Percentiles rank a stretch among this genome's conserved stretches.
Conservation (phyloP, 192 early-diverging fungal genomes). For the Cladochytrium replicatum region DNA sequence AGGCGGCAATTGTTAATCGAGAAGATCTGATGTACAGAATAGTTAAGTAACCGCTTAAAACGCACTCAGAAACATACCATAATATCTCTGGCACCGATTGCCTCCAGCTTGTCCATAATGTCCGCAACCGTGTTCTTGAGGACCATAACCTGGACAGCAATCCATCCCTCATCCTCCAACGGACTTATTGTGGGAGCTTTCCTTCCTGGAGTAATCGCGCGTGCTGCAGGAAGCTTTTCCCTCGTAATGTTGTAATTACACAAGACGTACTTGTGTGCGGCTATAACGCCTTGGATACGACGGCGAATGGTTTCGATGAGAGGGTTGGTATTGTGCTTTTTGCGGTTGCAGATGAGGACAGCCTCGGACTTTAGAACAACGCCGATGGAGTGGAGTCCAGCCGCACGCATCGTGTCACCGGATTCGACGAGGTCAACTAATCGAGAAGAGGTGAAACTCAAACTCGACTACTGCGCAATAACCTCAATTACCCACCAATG, state of each 20-base stretch:
- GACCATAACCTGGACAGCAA: slow-evolving; percentile 86
- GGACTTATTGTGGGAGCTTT: slow-evolving; percentile 83
- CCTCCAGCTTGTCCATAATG: slow-evolving; percentile 86
- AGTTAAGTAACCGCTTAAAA: too few relatives aligned
- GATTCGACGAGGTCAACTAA: slow-evolving; percentile 72
- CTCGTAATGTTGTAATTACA: slow-evolving; percentile 85
- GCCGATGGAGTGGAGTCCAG: slow-evolving; percentile 86
- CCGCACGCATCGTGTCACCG: slow-evolving; percentile 99
- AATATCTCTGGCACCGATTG: slow-evolving; percentile 84
- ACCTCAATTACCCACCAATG: slow-evolving; percentile 79
- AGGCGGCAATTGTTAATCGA: too few relatives aligned
- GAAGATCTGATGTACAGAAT: too few relatives aligned
- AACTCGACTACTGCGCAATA: too few relatives aligned
- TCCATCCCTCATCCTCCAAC: slow-evolving; percentile 80
- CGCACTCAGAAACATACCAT: too few relatives aligned
- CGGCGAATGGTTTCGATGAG: slow-evolving; percentile 69
- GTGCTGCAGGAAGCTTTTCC: slow-evolving; percentile 48
- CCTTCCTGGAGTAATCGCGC: slow-evolving; percentile 78
- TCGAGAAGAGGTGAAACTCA: too few relatives aligned
- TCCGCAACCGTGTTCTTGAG: slow-evolving; percentile 63
- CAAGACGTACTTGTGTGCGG: slow-evolving; percentile 77
- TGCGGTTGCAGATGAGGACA: slow-evolving; percentile 74
- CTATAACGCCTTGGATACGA: slow-evolving; percentile 84
- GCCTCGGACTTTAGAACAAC: slow-evolving; percentile 77
- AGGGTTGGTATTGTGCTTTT: slow-evolving; percentile 59